Conservation (phyloP, 352 stramenopile genomes). For the Phytophthora fragariae region DNA sequence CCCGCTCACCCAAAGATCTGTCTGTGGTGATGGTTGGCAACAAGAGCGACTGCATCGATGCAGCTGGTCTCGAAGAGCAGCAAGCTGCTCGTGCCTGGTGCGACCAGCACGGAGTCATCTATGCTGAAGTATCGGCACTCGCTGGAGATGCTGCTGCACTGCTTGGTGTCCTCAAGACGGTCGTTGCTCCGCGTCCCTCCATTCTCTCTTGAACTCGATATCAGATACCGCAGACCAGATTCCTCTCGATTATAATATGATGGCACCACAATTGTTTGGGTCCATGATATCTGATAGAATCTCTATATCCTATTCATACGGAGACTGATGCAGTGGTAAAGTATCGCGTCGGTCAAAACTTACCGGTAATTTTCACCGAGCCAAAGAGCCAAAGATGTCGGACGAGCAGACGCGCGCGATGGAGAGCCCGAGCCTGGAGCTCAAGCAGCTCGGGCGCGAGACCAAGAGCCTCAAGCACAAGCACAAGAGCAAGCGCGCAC, state of each 20-base stretch:
- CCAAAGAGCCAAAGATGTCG: slow-evolving; percentile 26
- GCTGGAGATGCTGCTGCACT: slow-evolving; percentile 6
- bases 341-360: too few species aligned
- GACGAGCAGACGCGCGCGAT: slow-evolving; percentile 36
- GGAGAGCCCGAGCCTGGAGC: slow-evolving; percentile 53
- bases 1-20: not conserved
- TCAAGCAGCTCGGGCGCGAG: slow-evolving; percentile 64
- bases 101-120: slow-evolving; percentile 12
- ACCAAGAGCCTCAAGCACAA: slow-evolving; percentile 88
- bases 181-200: not conserved
- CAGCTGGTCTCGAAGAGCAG: slow-evolving; percentile 5
- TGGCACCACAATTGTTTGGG: too few species aligned
- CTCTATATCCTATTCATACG: too few species aligned
- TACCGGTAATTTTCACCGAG: not conserved
- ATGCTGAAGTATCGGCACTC: slow-evolving; percentile 32
- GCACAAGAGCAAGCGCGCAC: slow-evolving; percentile 70
- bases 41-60: slow-evolving; percentile 29
- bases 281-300: too few species aligned
- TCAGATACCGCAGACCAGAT: too few species aligned
- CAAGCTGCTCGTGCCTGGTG: slow-evolving; percentile 31
- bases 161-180: slow-evolving; percentile 33
- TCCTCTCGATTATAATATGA: too few species aligned
- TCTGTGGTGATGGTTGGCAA: slow-evolving; percentile 41
- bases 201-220: too few species aligned
- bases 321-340: too few species aligned